Conservation (phyloP, 495 filamentous ascomycete genomes). For the Rusavskia elegans region DNA sequence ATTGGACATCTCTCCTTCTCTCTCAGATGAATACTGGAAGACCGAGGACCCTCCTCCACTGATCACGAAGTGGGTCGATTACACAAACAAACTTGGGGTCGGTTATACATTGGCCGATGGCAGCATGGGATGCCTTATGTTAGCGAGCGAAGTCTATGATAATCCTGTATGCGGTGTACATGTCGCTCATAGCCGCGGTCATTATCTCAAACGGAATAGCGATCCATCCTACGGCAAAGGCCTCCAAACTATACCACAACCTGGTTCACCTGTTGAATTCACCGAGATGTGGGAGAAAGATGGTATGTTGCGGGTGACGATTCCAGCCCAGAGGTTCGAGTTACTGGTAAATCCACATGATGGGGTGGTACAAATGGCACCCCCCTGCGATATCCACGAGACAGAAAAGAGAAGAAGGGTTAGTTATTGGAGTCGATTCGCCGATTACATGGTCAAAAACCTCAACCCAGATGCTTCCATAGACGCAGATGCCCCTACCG, state of each 20-base stretch:
- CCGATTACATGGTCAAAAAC: constrained; percentile 75
- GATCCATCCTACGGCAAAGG: constrained; percentile 31
- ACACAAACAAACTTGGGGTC: constrained; percentile 77
- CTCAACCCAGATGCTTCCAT: constrained; percentile 31
- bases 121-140: constrained; percentile 68
- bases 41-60: constrained; percentile 6
- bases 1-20: background rate
- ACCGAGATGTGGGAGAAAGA: constrained; percentile 57
- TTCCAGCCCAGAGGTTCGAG: constrained; percentile 44
- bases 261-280: constrained; percentile 53
- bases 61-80: constrained; percentile 90
- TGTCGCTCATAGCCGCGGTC: constrained; percentile 43
- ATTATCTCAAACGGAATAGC: constrained; percentile 20
- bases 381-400: constrained; percentile 42
- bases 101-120: constrained; percentile 78
- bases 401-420: constrained; percentile 56
- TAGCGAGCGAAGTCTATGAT: constrained; percentile 32
- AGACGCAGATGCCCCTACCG: constrained; percentile 11
- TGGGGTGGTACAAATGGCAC: constrained; percentile 32
- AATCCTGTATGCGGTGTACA: constrained; percentile 51
- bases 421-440: constrained; percentile 79
- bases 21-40: background rate
- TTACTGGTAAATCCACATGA: constrained; percentile 34
- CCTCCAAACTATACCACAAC: constrained; percentile 49
- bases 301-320: constrained; percentile 45